Base-by-base conservation (phyloP, 2,329 filamentous ascomycete species). In the Ophiobolus disseminans region DNA sequence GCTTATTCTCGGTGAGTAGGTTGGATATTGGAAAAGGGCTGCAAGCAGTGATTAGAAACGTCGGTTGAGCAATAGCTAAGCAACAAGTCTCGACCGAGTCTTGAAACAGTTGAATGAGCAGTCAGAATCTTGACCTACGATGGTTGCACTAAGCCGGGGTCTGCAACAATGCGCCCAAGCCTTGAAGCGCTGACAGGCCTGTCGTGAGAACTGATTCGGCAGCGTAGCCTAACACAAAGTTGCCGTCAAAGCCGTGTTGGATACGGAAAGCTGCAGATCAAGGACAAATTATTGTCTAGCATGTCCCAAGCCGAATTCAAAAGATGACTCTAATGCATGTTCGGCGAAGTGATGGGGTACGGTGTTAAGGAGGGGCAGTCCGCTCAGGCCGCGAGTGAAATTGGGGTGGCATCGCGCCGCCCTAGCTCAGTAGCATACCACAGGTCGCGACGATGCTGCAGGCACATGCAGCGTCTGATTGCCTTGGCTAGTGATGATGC, bases 81-180 rank as follows among this genome's bases (percentile, higher is more conserved):
- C 45, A 49, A 14, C 40, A 31, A 38, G 42, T 34, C 47, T 54
- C 44, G 50, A 48, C 44, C 44, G 31, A 26, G 36, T 31, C n/a
- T 38, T 41, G 50, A 47, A 47, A 32, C 25, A 25, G 22, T 28
- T 34, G 45, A 25, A 14, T 38, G 20, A 23, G 32, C 31, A 39
- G 45, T 44, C 21, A 28, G 40, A 44, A 35, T 44, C 30, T 28
- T 35, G 31, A 31, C 30, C 19, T 44, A 16, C 31, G 31, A 44
- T 28, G 40, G 40, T 28, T 34, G 31, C 40, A 44, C 40, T 36
- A 39, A 39, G 36, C 37, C 37, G 32, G 26, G 41, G 43, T 31
- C 19, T 35, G 38, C 30, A 44, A 36, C 25, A 26, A 39, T 35
- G 50, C 38, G 38, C 38, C n/a, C 40, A 45, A 28, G 23, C 31